phyloP scores from a whole-genome alignment of 2,329 filamentous ascomycete genomes.

The Beauveria sp. region DNA sequence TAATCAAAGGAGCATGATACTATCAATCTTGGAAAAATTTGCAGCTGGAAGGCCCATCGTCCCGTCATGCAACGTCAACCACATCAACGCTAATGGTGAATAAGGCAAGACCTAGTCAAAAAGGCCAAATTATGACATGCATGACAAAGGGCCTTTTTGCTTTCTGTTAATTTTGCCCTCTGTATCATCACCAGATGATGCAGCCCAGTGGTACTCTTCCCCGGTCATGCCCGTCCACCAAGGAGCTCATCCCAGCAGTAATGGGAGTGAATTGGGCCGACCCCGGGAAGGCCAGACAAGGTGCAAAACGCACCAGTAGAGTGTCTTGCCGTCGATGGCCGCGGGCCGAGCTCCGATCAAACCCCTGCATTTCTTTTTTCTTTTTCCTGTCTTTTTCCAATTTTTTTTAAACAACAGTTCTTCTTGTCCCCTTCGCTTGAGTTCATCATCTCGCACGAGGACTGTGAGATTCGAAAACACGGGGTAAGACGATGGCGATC shows the following conservation, averaged over 20 bases:
- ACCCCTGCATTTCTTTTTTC: neutral
- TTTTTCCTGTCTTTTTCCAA: neutral
- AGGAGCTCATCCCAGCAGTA: conserved; percentile 5
- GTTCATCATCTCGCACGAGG: neutral
- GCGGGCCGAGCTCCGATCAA: conserved; percentile 9
- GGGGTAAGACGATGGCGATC: neutral
- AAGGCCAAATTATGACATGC: neutral
- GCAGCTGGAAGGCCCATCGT: neutral
- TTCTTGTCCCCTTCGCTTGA: no score
- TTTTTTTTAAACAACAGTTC: neutral
- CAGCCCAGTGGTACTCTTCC: no score
- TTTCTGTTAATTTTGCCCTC: no score
- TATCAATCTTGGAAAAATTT: neutral
- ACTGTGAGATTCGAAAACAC: neutral
- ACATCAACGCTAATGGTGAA: neutral
- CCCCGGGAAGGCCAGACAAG: neutral
- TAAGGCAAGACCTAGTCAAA: neutral
- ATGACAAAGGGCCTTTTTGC: neutral
- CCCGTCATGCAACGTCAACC: conserved; percentile 7
- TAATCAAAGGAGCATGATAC: neutral
- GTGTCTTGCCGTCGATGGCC: neutral
- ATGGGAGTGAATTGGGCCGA: neutral
- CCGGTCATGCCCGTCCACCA: no score
- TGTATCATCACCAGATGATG: no score
- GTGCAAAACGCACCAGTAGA: neutral